Evolutionary conservation across 257 asterid genomes (phyloP).

Genomic region (Prunella vulgaris): DNA sequence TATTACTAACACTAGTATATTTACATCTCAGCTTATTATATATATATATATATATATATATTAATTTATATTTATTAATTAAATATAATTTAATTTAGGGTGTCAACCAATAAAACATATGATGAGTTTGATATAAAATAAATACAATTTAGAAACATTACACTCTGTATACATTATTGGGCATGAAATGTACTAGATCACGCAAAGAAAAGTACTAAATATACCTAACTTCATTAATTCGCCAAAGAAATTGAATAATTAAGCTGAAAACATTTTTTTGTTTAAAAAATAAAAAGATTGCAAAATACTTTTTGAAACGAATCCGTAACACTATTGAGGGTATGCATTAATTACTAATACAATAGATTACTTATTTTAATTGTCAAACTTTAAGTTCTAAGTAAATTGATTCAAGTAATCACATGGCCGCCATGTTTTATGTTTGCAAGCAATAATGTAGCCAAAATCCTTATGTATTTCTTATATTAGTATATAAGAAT

Average conservation of each 20-base stretch:
- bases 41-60: no score
- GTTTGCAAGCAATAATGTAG: background rate
- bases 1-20: no score
- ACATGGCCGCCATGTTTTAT: slow-evolving; percentile 11
- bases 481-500: no score
- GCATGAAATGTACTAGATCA: background rate
- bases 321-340: background rate
- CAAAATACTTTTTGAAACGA: background rate
- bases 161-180: background rate
- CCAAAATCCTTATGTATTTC: background rate
- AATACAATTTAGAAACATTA: no score
- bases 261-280: no score
- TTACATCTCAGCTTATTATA: no score
- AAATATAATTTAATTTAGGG: no score
- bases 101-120: no score
- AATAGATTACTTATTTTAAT: background rate
- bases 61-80: no score
- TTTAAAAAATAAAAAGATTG: background rate
- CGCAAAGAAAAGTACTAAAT: background rate
- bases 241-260: background rate
- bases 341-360: background rate
- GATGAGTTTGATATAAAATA: no score
- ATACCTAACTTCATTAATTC: background rate
- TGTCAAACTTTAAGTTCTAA: slow-evolving; percentile 9
- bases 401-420: background rate